Conservation (phyloP, 2,329 filamentous ascomycete genomes). For the Xylaria arbuscula region DNA sequence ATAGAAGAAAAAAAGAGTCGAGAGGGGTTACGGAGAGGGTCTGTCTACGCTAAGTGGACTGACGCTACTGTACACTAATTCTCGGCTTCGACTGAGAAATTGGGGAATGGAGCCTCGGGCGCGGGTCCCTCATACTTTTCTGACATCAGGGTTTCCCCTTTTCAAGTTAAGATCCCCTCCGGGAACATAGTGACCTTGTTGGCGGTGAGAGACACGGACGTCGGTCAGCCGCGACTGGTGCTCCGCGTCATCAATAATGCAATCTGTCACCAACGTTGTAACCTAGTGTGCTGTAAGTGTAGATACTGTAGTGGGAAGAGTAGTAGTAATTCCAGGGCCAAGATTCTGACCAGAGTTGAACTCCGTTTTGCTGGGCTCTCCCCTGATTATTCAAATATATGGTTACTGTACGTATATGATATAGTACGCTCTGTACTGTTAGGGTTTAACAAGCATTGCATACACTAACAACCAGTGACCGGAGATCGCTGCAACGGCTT, state of each 20-base stretch:
- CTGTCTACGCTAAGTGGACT: conserved; percentile 8
- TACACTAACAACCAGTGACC: conserved; percentile 1
- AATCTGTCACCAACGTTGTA: conserved; percentile 23
- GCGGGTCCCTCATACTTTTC: conserved; percentile 14
- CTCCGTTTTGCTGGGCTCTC: conserved; percentile 13
- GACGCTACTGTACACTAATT: conserved; percentile 21
- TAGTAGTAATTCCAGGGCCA: conserved; percentile 29
- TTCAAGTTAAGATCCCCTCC: conserved; percentile 20
- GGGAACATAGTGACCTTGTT: conserved; percentile 29
- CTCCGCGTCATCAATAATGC: conserved; percentile 31
- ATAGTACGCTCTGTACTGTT: not conserved
- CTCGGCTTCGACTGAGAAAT: conserved; percentile 27
- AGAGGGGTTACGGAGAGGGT: not conserved
- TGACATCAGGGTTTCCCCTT: conserved; percentile 27
- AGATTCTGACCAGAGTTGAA: conserved; percentile 9
- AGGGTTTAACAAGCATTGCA: conserved; percentile 4
- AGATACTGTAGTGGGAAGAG: not conserved
- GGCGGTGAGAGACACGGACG: conserved; percentile 26
- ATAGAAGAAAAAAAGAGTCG: not conserved
- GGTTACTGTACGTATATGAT: too few species aligned
- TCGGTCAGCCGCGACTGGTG: conserved; percentile 25
- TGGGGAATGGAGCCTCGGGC: conserved; percentile 24
- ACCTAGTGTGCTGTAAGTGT: not conserved
- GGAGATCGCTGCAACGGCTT: conserved; percentile 19
- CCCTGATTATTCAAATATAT: conserved; percentile 10